Evolutionary conservation across 345 rosid species (phyloP), one percentile per base, ranked within the genome.

Genomic region (rapeseed (Brassica napus)): DNA sequence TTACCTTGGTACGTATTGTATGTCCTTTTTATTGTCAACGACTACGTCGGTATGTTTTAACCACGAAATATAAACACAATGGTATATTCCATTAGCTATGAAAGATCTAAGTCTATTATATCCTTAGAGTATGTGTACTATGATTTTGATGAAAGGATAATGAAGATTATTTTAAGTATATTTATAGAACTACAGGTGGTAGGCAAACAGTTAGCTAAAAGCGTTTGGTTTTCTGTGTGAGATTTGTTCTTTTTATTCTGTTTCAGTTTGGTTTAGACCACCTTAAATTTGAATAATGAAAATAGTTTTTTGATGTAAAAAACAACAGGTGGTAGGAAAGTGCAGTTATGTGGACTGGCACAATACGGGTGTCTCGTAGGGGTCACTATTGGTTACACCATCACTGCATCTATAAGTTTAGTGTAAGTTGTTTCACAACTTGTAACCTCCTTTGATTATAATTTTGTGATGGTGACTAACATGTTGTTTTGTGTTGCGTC

Each of bases 331-430:
- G 91, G 92, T 12, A 77, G 77, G 72, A 83, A 83, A 72, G 89
- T 86, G 47, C 84, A 72, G 78, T 83, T 89, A 0, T 89, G 97
- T 84, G 97, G 97, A 37, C 54, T 88, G 73, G 95, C 95, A 65
- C 98, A 94, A 74, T 94, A 89, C 70, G 84, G 31, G 28, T 89
- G 89, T 80, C 87, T 94, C 15, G 44, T 90, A 4, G 98, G 95
- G 15, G 55, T 85, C 37, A 83, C 89, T 1, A 52, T 91, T 49
- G 97, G 98, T 55, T 94, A 92, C 84, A 94, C 94, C 26, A 94
- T 94, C 81, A 92, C 98, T 61, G 92, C 95, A 7, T 91, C 98
- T 18, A 89, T 92, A 59, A 94, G 98, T 78, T 89, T 94, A 89
- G 93, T 89, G 98, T 94, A 86, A 90, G 97, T 79, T 52, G 8